Evolutionary conservation across 139 green algal species (phyloP).

Genomic region (Desmodesmus armatus): DNA sequence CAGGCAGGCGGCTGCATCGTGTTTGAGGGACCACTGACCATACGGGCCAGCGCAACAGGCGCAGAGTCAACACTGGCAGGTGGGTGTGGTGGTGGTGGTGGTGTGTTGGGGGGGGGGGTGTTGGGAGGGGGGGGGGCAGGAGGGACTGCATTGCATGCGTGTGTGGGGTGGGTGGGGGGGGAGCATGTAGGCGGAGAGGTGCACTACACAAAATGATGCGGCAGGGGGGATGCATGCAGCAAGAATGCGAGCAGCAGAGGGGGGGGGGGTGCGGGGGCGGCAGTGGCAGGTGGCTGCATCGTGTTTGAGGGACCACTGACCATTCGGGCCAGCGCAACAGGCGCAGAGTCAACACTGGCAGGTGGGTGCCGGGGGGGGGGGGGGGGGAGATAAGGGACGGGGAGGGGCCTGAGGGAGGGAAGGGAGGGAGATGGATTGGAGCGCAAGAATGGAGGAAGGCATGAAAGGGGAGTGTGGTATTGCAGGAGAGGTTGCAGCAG

Average conservation of each 20-base stretch:
- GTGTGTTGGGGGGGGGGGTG: too few species aligned
- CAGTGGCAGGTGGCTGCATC: slow-evolving; percentile 85
- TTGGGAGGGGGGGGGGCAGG: too few species aligned
- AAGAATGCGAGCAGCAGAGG: background rate
- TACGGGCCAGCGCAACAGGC: slow-evolving; percentile 80
- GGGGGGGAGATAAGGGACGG: too few species aligned
- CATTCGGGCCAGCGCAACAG: slow-evolving; percentile 78
- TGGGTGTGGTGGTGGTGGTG: slow-evolving; percentile 24
- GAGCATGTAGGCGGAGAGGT: background rate
- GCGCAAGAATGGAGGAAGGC: too few species aligned
- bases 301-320: slow-evolving; percentile 84
- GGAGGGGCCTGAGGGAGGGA: too few species aligned
- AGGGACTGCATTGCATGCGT: too few species aligned
- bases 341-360: slow-evolving; percentile 76
- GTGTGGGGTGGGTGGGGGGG: too few species aligned
- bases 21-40: slow-evolving; percentile 82
- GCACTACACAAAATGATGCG: background rate
- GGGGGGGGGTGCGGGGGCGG: slow-evolving; percentile 53
- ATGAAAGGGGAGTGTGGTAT: too few species aligned
- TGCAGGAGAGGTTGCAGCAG: too few species aligned
- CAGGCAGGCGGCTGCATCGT: slow-evolving; percentile 84
- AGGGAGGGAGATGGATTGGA: too few species aligned
- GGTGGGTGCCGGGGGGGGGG: too few species aligned
- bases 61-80: slow-evolving; percentile 77
- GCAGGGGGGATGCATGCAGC: background rate